phyloP scores from a whole-genome alignment of 2,329 filamentous ascomycete species.

The Calonectria crousiana region DNA sequence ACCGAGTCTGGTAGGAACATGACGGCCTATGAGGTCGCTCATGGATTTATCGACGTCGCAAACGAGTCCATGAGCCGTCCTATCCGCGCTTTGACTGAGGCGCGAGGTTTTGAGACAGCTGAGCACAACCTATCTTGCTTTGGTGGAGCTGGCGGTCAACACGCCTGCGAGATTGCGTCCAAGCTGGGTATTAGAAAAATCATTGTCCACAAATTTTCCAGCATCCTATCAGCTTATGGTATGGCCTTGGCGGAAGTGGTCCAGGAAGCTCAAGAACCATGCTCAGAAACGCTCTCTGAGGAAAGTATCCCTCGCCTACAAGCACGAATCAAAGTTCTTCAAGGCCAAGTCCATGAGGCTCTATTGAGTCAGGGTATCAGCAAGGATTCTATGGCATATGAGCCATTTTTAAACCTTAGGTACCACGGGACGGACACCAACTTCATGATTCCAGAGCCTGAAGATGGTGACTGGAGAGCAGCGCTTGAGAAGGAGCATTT shows the following conservation, averaged over 20 bases:
- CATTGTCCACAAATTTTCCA: conserved; percentile 56
- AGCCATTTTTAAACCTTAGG: conserved; percentile 58
- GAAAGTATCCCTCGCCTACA: conserved; percentile 27
- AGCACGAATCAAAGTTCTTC: conserved; percentile 34
- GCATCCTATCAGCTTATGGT: conserved; percentile 55
- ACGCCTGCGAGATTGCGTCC: conserved; percentile 55
- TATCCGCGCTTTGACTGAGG: conserved; percentile 78
- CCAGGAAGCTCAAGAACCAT: conserved; percentile 51
- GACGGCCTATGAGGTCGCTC: conserved; percentile 55
- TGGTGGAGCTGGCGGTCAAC: conserved; percentile 80
- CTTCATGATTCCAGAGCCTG: conserved; percentile 58
- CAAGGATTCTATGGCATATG: conserved; percentile 52
- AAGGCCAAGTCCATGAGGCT: conserved; percentile 50
- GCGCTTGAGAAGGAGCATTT: conserved; percentile 50
- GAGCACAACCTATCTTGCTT: conserved; percentile 54
- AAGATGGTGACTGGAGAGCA: conserved; percentile 46
- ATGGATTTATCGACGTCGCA: conserved; percentile 79
- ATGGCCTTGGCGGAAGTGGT: conserved; percentile 56
- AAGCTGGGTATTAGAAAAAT: conserved; percentile 54
- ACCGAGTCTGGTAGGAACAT: neutral
- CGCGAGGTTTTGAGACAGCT: conserved; percentile 51
- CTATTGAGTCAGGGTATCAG: conserved; percentile 55
- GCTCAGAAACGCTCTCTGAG: conserved; percentile 34
- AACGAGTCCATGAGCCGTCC: conserved; percentile 83
- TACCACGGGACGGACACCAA: conserved; percentile 56